Evolutionary conservation across 495 filamentous ascomycete species (phyloP).

Genomic region (Podospora australis): DNA sequence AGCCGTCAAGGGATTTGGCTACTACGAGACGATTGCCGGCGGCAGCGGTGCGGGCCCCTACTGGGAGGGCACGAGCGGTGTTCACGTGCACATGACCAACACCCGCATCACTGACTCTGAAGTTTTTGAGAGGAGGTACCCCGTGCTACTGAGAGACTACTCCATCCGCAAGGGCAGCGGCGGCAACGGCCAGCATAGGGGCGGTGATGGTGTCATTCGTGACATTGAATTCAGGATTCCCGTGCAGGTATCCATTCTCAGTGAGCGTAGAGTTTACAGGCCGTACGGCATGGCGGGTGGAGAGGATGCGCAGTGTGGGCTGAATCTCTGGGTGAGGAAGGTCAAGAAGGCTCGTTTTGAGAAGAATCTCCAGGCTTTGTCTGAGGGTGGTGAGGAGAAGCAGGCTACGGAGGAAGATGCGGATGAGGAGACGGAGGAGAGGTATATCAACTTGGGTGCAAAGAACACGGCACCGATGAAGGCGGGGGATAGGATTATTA

Average conservation of each 20-base stretch:
- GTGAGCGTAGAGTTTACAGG: conserved; percentile 76
- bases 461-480: conserved; percentile 91
- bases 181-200: conserved; percentile 67
- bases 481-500: conserved; percentile 78
- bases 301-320: conserved; percentile 66
- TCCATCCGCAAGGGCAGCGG: conserved; percentile 62
- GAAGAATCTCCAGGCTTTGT: conserved; percentile 19
- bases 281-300: conserved; percentile 91
- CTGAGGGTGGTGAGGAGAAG: conserved; percentile 15
- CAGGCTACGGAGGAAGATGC: conserved; percentile 25
- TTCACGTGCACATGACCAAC: conserved; percentile 99
- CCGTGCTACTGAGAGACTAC: conserved; percentile 79
- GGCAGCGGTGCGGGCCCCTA: conserved; percentile 80
- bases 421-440: conserved; percentile 45
- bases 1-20: conserved; percentile 75
- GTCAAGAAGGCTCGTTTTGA: conserved; percentile 46
- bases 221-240: conserved; percentile 94
- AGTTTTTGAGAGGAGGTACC: conserved; percentile 92
- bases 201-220: conserved; percentile 84
- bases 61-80: conserved; percentile 85
- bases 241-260: conserved; percentile 82
- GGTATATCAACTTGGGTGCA: conserved; percentile 76
- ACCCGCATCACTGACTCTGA: conserved; percentile 95
- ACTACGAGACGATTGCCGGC: conserved; percentile 96
- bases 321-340: conserved; percentile 82